Evolutionary conservation across 2,329 filamentous ascomycete species (phyloP).

Genomic region (Penicillium olsonii): DNA sequence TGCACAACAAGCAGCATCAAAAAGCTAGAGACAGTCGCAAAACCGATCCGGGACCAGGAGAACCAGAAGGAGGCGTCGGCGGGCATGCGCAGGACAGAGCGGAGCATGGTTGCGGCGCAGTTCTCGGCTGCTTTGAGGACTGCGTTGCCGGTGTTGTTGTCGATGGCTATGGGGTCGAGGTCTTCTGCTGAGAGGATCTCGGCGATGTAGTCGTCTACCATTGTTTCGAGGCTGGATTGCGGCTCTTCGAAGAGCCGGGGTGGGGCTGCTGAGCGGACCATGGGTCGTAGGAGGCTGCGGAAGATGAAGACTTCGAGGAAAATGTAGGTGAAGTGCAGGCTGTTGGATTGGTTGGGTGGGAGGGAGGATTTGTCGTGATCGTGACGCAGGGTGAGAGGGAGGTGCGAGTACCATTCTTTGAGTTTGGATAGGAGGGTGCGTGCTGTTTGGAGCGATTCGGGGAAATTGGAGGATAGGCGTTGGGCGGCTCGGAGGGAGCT

Average conservation of each 20-base stretch:
- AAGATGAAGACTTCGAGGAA: slow-evolving; percentile 20
- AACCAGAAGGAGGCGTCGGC: slow-evolving; percentile 24
- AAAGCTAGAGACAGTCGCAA: slow-evolving; percentile 23
- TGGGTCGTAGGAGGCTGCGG: neutral
- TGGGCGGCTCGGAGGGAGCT: slow-evolving; percentile 26
- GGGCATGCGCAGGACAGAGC: slow-evolving; percentile 21
- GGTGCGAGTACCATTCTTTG: slow-evolving; percentile 25
- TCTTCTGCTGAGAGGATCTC: slow-evolving; percentile 12
- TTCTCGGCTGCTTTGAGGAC: slow-evolving; percentile 24
- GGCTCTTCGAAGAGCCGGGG: neutral
- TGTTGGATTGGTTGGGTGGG: slow-evolving; percentile 7
- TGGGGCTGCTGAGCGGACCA: slow-evolving; percentile 4
- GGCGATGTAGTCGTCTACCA: slow-evolving; percentile 15
- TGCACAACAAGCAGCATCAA: slow-evolving; percentile 21
- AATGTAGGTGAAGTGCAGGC: slow-evolving; percentile 29
- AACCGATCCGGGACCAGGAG: slow-evolving; percentile 20
- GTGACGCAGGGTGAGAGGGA: slow-evolving; percentile 19
- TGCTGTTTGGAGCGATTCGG: slow-evolving; percentile 20
- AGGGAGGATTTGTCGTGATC: slow-evolving; percentile 10
- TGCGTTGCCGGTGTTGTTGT: slow-evolving; percentile 13
- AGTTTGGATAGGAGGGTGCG: slow-evolving; percentile 21
- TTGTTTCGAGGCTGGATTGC: neutral
- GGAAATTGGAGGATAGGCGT: slow-evolving; percentile 24
- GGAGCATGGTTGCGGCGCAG: slow-evolving; percentile 22
- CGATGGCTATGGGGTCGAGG: slow-evolving; percentile 13